A percentile compares a stretch with the other conserved stretches of the same genome.
phyloP scores from a whole-genome alignment of 192 early-diverging fungal genomes.

The Coemansia sp. region DNA sequence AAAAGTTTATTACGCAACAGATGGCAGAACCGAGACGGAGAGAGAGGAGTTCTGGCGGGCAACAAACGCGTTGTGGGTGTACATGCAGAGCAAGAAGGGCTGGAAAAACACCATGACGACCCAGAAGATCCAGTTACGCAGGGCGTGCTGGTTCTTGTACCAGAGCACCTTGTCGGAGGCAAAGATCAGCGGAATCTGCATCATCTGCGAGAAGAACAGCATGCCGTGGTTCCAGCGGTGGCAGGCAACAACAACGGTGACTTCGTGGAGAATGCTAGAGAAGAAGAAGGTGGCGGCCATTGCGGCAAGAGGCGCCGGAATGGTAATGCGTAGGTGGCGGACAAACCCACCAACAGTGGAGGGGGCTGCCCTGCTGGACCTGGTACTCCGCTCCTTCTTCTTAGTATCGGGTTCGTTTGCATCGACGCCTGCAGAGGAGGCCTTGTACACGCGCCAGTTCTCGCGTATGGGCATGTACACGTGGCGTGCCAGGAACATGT shows the following conservation, averaged over 20 bases:
- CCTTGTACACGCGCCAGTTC: slow-evolving; percentile 26
- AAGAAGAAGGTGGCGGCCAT: slow-evolving; percentile 55
- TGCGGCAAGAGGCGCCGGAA: slow-evolving; percentile 43
- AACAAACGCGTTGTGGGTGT: slow-evolving; percentile 53
- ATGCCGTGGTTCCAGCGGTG: slow-evolving; percentile 48
- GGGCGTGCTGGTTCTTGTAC: slow-evolving; percentile 62
- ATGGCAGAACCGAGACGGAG: neutral
- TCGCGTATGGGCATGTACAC: slow-evolving; percentile 85
- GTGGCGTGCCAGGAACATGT: slow-evolving; percentile 89
- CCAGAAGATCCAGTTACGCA: slow-evolving; percentile 91
- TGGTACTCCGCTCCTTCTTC: neutral
- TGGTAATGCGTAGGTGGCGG: slow-evolving; percentile 11
- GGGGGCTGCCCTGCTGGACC: neutral
- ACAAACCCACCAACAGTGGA: neutral
- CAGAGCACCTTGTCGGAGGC: slow-evolving; percentile 60
- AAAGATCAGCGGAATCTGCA: slow-evolving; percentile 84
- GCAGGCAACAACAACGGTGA: slow-evolving; percentile 43
- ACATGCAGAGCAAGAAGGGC: slow-evolving; percentile 76
- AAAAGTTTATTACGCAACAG: neutral
- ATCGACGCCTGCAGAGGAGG: neutral
- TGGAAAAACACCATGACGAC: slow-evolving; percentile 85
- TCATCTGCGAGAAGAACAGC: slow-evolving; percentile 55
- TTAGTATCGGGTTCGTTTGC: too few relatives aligned
- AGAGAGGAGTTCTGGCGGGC: neutral
- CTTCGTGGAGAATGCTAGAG: slow-evolving; percentile 49